phyloP scores from a whole-genome alignment of 352 stramenopile genomes.

The Blastocystis sp. region DNA sequence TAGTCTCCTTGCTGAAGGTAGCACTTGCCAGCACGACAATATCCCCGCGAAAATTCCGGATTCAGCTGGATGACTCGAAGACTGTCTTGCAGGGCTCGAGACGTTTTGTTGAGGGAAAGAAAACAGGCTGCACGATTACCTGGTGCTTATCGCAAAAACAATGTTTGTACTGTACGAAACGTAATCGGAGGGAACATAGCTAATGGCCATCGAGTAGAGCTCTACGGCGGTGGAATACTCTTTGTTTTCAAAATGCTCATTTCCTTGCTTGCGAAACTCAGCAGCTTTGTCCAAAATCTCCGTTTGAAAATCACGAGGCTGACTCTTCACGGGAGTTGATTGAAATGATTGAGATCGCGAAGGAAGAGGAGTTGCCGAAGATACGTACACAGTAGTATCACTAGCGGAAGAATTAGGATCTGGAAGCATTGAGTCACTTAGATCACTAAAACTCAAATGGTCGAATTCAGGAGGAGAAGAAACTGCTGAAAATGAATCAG shows the following conservation, averaged over 20 bases:
- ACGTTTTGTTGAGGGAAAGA: neutral
- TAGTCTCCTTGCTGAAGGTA: constrained; percentile 3
- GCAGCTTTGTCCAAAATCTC: constrained; percentile 29
- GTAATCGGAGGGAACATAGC: constrained; percentile 23
- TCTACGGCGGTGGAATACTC: neutral
- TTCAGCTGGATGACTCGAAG: constrained; percentile 7
- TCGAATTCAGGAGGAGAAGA: neutral
- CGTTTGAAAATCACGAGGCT: neutral
- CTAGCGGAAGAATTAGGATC: neutral
- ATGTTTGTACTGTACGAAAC: neutral
- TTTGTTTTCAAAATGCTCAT: neutral
- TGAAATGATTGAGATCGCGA: neutral
- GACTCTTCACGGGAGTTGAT: neutral
- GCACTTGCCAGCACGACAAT: neutral
- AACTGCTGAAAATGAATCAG: neutral
- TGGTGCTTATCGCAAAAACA: neutral
- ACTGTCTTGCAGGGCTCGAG: neutral
- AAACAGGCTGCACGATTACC: constrained; percentile 41
- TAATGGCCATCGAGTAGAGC: neutral
- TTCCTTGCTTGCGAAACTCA: neutral
- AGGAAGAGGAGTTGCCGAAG: neutral
- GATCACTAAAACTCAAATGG: constrained; percentile 9
- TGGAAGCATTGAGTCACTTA: constrained; percentile 17
- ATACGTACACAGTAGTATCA: neutral
- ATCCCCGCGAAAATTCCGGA: neutral